phyloP scores from a whole-genome alignment of 2,329 filamentous ascomycete species.

The Davidsoniella eucalypti region DNA sequence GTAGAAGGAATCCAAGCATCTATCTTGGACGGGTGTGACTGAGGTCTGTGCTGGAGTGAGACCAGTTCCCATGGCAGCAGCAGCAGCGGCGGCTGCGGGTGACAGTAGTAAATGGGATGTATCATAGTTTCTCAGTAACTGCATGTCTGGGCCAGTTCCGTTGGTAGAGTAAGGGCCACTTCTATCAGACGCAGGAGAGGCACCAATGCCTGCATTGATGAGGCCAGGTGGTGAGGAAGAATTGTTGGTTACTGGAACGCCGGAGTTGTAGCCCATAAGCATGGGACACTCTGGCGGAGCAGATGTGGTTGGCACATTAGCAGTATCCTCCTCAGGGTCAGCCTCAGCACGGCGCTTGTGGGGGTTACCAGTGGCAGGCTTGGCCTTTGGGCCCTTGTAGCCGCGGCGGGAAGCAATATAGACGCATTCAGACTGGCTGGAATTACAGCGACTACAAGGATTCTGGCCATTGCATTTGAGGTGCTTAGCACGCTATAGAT shows the following conservation, averaged over 20 bases:
- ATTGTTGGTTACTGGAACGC: conserved; percentile 16
- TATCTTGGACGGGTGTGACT: conserved; percentile 27
- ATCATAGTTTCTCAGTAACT: conserved; percentile 25
- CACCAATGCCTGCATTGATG: conserved; percentile 5
- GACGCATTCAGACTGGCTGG: conserved; percentile 43
- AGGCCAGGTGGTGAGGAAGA: not conserved
- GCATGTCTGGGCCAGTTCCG: conserved; percentile 18
- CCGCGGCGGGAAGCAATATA: conserved; percentile 62
- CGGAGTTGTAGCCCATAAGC: conserved; percentile 24
- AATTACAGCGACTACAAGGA: conserved; percentile 52
- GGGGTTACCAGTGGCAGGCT: conserved; percentile 26
- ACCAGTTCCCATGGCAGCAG: conserved; percentile 7
- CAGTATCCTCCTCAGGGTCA: conserved; percentile 7
- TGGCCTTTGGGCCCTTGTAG: conserved; percentile 48
- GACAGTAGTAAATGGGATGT: conserved; percentile 13
- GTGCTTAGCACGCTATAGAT: conserved; percentile 41
- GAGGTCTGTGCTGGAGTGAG: conserved; percentile 17
- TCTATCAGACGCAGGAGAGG: conserved; percentile 9
- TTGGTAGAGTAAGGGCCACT: not conserved
- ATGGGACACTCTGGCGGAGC: conserved; percentile 26
- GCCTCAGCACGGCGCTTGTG: conserved; percentile 17
- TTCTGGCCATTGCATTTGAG: conserved; percentile 58
- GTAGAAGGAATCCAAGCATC: conserved; percentile 42
- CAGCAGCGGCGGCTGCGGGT: conserved; percentile 12
- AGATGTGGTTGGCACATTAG: conserved; percentile 1